phyloP scores from a whole-genome alignment of 208 protist species.

The Leishmania major region DNA sequence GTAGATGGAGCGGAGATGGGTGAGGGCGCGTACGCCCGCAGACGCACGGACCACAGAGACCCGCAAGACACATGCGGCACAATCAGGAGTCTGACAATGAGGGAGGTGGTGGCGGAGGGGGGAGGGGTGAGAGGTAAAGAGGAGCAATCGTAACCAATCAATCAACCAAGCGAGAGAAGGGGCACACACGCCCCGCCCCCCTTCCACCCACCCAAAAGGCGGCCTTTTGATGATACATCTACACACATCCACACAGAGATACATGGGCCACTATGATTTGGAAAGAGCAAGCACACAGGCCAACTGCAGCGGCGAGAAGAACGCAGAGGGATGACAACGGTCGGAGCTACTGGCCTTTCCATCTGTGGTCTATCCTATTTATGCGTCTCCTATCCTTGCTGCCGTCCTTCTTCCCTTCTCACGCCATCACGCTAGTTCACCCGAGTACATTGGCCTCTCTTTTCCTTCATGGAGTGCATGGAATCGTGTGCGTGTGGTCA shows the following conservation, averaged over 20 bases:
- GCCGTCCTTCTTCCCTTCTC: background rate
- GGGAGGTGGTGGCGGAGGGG: background rate
- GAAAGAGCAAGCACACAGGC: background rate
- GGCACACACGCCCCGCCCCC: background rate
- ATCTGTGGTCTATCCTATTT: background rate
- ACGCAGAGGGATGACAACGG: background rate
- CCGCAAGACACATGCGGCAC: background rate
- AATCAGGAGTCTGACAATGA: background rate
- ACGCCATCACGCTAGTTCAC: background rate
- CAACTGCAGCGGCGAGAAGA: background rate
- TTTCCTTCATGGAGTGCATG: background rate
- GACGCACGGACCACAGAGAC: background rate
- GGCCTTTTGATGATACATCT: background rate
- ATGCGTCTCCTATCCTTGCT: background rate
- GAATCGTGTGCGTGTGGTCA: background rate
- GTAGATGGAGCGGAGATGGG: background rate
- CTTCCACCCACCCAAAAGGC: background rate
- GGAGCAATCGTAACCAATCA: background rate
- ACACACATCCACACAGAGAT: background rate
- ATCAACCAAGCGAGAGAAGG: background rate
- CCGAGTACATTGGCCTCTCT: background rate
- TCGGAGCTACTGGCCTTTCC: background rate
- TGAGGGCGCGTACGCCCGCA: background rate
- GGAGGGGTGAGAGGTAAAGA: background rate
- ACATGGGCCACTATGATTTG: background rate